A percentile compares a stretch with the other conserved stretches of the same genome.
Evolutionary conservation across 164 flowering plant species (phyloP).

Genomic region (Amborella trichopoda): DNA sequence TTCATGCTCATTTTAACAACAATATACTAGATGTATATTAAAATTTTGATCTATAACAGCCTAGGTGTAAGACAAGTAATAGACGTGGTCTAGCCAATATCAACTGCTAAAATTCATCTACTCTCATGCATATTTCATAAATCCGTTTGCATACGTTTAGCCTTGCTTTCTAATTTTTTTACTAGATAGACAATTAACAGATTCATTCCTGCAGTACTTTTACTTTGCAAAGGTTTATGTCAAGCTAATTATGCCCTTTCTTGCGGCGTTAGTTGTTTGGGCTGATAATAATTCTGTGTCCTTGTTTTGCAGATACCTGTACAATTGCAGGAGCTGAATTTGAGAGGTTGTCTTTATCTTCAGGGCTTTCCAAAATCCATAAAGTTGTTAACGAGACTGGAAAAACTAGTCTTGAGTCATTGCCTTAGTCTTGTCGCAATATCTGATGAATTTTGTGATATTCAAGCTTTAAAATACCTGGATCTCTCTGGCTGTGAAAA

Average conservation of each 20-base stretch:
- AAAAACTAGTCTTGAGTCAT: constrained; percentile 3
- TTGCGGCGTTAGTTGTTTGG: neutral
- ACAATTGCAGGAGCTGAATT: constrained; percentile 1
- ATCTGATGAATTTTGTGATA: constrained; percentile 1
- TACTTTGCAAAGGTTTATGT: neutral
- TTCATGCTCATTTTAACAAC: neutral
- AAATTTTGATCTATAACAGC: neutral
- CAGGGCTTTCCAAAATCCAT: constrained; percentile 1
- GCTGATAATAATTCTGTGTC: neutral
- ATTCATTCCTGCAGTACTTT: neutral
- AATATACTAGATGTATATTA: neutral
- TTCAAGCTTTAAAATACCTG: neutral
- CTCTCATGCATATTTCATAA: neutral
- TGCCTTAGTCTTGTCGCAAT: constrained; percentile 1
- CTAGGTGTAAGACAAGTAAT: neutral
- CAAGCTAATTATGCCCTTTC: neutral
- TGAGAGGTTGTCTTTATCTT: constrained; percentile 2
- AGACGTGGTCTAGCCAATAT: neutral
- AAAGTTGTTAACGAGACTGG: constrained; percentile 1
- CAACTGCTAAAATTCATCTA: neutral
- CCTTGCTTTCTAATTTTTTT: too few relatives aligned
- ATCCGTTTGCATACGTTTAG: too few relatives aligned
- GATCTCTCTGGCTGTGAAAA: constrained; percentile 1
- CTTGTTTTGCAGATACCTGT: neutral
- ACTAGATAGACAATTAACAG: too few relatives aligned